Evolutionary conservation across 768 basidiomycete genomes (phyloP), one percentile per base, ranked within the genome.

Genomic region (Termitomyces sp.): DNA sequence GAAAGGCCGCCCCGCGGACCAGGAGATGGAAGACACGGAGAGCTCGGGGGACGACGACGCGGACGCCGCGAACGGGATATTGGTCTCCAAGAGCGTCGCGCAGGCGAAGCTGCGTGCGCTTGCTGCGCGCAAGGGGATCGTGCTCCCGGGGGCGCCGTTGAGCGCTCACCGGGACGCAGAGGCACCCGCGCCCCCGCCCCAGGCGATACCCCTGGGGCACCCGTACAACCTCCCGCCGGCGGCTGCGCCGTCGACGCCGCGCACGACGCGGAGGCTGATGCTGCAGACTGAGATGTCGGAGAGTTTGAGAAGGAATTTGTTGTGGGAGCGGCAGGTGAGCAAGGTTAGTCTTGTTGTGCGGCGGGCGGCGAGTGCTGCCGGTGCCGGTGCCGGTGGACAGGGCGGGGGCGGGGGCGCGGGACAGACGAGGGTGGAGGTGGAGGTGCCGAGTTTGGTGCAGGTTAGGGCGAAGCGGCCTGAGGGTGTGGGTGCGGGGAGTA

Each of bases 231-330:
- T 92, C 26, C 90, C 90, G 0, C 76, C 80, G 3, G 74, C 81
- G 33, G 72, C 78, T 0, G 74, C 82, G 18, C 90, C 90, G 2
- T 87, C 88, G 62, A 92, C 91, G 0, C 94, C 94, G 0, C 84
- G 89, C 36, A 92, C 94, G 44, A 94, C 92, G 3, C 81, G 94
- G 2, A 78, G 90, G 51, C 79, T 82, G 62, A 95, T 95, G 90
- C 77, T 95, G 47, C 78, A 85, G 55, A 88, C 86, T 4, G 94
- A 96, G 71, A 76, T 96, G 67, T 87, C 88, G 33, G 94, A 96
- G 71, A 88, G 86, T 58, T 72, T 96, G 60, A 77, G 94, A 22
- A 76, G 88, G 47, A 90, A 94, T 63, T 68, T 94, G 56, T 71
- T 94, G 5, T 92, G 91, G 91, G 90, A 87, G 63, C 78, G 88